Conservation (phyloP, 495 filamentous ascomycete species). For the Talaromyces borbonicus region DNA sequence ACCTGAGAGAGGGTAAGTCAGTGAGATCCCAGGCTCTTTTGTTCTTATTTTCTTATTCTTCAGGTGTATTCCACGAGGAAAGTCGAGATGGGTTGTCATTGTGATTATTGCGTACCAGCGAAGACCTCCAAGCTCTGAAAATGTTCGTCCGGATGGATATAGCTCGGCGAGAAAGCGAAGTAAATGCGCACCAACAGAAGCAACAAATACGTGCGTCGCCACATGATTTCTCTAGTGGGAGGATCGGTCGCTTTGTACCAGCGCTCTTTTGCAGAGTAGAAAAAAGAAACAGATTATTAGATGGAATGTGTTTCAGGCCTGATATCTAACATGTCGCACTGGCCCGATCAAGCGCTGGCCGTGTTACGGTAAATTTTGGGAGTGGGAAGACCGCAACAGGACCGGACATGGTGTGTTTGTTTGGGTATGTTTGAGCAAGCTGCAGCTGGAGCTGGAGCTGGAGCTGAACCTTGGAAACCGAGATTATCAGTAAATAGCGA, state of each 20-base stretch:
- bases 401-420: not conserved
- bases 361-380: not conserved
- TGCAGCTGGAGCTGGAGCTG: no score
- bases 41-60: no score
- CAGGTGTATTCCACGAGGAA: no score
- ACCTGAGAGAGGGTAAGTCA: constrained; percentile 39
- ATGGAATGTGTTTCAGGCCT: not conserved
- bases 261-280: no score
- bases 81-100: no score
- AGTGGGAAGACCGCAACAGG: not conserved
- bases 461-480: no score
- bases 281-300: not conserved
- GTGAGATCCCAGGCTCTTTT: no score
- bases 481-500: no score
- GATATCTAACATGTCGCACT: constrained; percentile 2
- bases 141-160: constrained; percentile 96
- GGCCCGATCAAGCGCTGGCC: not conserved
- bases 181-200: constrained; percentile 81
- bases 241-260: not conserved
- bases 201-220: constrained; percentile 80
- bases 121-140: constrained; percentile 97
- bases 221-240: constrained; percentile 49
- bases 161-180: constrained; percentile 89
- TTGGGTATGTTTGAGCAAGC: no score
- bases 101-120: constrained; percentile 66